Conservation (phyloP, 1,139 yeast species). For the Tardiomyces blankii region DNA sequence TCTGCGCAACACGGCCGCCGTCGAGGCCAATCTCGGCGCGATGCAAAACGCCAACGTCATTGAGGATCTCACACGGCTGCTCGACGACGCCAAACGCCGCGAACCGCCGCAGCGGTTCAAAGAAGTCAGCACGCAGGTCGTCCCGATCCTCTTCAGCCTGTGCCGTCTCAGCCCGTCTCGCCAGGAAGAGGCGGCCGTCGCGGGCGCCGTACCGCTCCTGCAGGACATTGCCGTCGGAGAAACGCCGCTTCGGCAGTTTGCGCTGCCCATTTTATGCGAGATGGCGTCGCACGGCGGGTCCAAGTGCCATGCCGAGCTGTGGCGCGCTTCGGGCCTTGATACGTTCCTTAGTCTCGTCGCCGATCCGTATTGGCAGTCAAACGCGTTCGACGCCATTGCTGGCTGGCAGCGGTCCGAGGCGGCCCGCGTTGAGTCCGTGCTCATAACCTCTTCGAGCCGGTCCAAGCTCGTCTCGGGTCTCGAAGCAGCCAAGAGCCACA, state of each 20-base stretch:
- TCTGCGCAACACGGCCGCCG: constrained; percentile 21
- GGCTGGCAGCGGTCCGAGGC: constrained; percentile 27
- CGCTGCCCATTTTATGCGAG: constrained; percentile 54
- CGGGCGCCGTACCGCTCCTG: constrained; percentile 45
- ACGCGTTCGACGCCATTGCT: constrained; percentile 48
- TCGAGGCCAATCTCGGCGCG: constrained; percentile 15
- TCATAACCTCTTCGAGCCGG: constrained; percentile 3
- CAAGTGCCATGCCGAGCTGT: constrained; percentile 29
- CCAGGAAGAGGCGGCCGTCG: constrained; percentile 42
- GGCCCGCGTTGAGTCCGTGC: constrained; percentile 13
- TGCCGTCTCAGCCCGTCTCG: constrained; percentile 45
- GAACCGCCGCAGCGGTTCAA: background rate
- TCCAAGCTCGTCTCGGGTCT: constrained; percentile 1
- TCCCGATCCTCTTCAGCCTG: constrained; percentile 34
- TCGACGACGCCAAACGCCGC: background rate
- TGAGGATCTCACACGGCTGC: constrained; percentile 3
- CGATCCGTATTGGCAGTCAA: constrained; percentile 63
- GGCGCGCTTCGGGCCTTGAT: constrained; percentile 33
- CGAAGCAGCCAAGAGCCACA: background rate
- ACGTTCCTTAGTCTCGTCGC: constrained; percentile 38
- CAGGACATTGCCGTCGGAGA: constrained; percentile 36
- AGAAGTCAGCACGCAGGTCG: constrained; percentile 8
- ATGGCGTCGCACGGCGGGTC: constrained; percentile 39
- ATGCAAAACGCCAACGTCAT: constrained; percentile 23
- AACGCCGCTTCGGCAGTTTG: constrained; percentile 47